Conservation (phyloP, 176 grass and related monocot genomes). For the Canna indica region DNA sequence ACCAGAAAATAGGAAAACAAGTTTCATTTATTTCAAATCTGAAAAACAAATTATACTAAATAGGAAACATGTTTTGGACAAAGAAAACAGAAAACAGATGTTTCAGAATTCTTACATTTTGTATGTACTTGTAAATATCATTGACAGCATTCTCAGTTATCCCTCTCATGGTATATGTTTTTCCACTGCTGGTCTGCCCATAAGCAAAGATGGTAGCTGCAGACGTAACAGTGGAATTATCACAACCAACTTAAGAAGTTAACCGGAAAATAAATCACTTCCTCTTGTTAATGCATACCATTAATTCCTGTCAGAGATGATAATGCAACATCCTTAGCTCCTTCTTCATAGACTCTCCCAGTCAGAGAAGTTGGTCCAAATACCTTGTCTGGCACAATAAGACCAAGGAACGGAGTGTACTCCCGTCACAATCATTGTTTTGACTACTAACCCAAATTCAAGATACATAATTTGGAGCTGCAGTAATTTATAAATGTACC, state of each 20-base stretch:
- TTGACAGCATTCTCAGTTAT: conserved; percentile 74
- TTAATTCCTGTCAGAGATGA: conserved; percentile 52
- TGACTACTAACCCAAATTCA: background rate
- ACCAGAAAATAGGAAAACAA: background rate
- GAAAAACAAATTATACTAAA: background rate
- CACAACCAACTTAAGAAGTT: background rate
- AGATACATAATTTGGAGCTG: conserved; percentile 1
- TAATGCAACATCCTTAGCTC: conserved; percentile 52
- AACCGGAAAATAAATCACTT: background rate
- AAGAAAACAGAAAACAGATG: background rate
- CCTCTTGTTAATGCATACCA: conserved; percentile 20
- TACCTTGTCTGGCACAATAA: conserved; percentile 31
- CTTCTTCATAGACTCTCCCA: conserved; percentile 72
- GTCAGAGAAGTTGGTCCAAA: conserved; percentile 35
- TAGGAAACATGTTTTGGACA: background rate
- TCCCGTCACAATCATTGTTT: background rate
- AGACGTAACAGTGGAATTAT: background rate
- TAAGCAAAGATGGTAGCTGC: conserved; percentile 80
- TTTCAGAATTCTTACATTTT: conserved; percentile 25
- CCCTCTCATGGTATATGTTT: conserved; percentile 95
- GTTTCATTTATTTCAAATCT: background rate
- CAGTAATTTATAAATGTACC: conserved; percentile 34
- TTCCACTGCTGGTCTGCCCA: conserved; percentile 96
- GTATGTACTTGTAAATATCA: conserved; percentile 62
- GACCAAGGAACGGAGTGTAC: conserved; percentile 5